Evolutionary conservation across 805 yeast species (phyloP).

Genomic region (Starmerella ratchasimensis): DNA sequence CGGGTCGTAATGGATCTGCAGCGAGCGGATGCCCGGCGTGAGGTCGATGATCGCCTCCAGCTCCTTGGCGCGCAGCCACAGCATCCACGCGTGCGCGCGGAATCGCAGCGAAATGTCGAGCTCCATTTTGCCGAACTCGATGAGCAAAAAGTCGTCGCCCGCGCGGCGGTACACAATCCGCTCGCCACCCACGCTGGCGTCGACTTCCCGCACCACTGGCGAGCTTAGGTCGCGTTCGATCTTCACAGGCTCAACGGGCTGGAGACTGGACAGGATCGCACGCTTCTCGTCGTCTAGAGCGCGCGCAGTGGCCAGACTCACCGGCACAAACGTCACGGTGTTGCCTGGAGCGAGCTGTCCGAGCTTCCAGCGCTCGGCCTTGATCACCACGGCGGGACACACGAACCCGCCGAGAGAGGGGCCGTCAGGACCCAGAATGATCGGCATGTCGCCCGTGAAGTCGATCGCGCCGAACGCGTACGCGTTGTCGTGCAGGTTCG

Average conservation of each 20-base stretch:
- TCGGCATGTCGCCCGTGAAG: constrained; percentile 98
- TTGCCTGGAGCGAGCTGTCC: constrained; percentile 98
- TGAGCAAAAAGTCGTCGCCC: constrained; percentile 83
- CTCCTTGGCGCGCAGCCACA: constrained; percentile 43
- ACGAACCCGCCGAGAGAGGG: constrained; percentile 97
- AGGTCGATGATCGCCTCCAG: constrained; percentile 78
- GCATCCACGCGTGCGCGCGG: constrained; percentile 70
- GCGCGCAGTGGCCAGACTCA: constrained; percentile 58
- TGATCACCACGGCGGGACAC: constrained; percentile 88
- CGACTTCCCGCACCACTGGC: constrained; percentile 31
- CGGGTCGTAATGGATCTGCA: constrained; percentile 72
- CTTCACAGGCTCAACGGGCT: constrained; percentile 42
- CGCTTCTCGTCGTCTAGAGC: constrained; percentile 35
- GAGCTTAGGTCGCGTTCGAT: background rate
- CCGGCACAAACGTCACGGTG: constrained; percentile 61
- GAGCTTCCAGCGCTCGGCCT: constrained; percentile 95
- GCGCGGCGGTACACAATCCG: constrained; percentile 83
- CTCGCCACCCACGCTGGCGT: constrained; percentile 44
- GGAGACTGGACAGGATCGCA: constrained; percentile 23
- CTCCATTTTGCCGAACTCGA: constrained; percentile 81
- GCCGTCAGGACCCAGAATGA: constrained; percentile 90
- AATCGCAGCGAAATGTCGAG: constrained; percentile 77
- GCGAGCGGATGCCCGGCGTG: constrained; percentile 96
- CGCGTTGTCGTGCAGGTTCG: constrained; percentile 94
- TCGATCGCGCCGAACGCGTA: constrained; percentile 93